Base-by-base conservation (phyloP, 805 yeast species). In the Myxozyma vanderwaltii region DNA sequence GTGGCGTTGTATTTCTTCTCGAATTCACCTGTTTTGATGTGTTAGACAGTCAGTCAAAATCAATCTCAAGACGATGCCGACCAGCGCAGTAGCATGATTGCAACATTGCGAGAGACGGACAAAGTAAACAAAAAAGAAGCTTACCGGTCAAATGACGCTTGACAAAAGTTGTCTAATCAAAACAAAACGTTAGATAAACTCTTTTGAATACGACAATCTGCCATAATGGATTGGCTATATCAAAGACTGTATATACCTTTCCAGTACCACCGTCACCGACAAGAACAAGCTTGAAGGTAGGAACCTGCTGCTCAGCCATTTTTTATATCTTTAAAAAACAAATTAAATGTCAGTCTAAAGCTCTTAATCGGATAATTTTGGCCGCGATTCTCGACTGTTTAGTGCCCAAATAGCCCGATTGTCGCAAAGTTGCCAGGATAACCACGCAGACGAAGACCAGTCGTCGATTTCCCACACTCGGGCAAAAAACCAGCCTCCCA, bases 211-310 rank as follows among this genome's bases (percentile, higher is more conserved):
- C 33, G 10, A 10, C 10, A 29, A 29, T 29, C 33, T 29, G 10
- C 33, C 12, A 36, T 27, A 19, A 4, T 38, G 4, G 19, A 27
- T 10, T 15, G 26, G 38, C 53, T 19, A 4, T 23, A 38, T 29
- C 1, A 27, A 43, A 33, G 3, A 15, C 44, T 39, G 0, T 19
- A n/a, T 84, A 67, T 71, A 82, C 86, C 79, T 94, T 94, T 82
- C 99, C 99, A 79, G 99, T 94, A 86, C 99, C 99, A 84, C 99
- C 99, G 76, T 94, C 99, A 77, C 99, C 99, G 80, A 94, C 99
- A 74, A 94, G 86, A 72, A 94, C 99, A 78, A 94, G 86, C 83
- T 94, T 94, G 80, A 94, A 94, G 69, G 96, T 89, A 70, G 99
- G 98, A 78, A 91, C 95, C 59, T 76, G 73, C 69, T 72, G 63